These are phyloP conservation scores for Secale cereale DNA, from an alignment of 176 grass and related monocot genomes.

Conservation along the genomic window DNA sequence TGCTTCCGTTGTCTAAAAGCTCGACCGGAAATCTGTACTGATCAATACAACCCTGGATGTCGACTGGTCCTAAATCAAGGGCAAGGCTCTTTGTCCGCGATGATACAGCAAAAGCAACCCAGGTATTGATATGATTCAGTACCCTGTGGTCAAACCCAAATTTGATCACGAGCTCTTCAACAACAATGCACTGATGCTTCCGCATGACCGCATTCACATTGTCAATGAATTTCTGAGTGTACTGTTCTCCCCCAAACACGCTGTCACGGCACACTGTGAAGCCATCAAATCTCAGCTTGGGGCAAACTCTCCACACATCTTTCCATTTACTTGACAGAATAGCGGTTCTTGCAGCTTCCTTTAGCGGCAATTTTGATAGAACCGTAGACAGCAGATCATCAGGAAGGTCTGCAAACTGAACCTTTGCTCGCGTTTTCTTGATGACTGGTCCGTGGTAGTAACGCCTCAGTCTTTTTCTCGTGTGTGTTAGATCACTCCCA, in stretches of 20 bases:
- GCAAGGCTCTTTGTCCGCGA: neutral
- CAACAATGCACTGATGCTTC: neutral
- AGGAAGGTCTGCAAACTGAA: too few relatives aligned
- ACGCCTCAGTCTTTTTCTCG: neutral
- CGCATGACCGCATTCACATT: slow-evolving; percentile 3
- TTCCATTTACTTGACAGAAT: slow-evolving; percentile 1
- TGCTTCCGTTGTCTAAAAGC: neutral
- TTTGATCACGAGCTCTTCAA: slow-evolving; percentile 7
- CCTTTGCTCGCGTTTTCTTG: too few relatives aligned
- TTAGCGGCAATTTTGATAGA: slow-evolving; percentile 3
- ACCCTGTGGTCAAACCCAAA: neutral
- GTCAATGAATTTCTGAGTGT: neutral
- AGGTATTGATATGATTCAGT: neutral
- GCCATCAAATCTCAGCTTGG: slow-evolving; percentile 11
- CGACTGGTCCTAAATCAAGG: neutral
- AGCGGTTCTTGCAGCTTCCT: neutral
- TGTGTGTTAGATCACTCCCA: neutral
- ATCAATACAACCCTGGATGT: neutral
- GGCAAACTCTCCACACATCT: neutral
- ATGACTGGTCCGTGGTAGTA: too few relatives aligned
- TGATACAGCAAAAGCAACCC: slow-evolving; percentile 2
- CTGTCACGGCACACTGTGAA: neutral
- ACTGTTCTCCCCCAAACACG: neutral
- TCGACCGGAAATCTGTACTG: slow-evolving; percentile 8
- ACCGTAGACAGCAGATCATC: neutral